phyloP scores from a whole-genome alignment of 2,329 filamentous ascomycete species.

The Penicillium psychrosexuale region DNA sequence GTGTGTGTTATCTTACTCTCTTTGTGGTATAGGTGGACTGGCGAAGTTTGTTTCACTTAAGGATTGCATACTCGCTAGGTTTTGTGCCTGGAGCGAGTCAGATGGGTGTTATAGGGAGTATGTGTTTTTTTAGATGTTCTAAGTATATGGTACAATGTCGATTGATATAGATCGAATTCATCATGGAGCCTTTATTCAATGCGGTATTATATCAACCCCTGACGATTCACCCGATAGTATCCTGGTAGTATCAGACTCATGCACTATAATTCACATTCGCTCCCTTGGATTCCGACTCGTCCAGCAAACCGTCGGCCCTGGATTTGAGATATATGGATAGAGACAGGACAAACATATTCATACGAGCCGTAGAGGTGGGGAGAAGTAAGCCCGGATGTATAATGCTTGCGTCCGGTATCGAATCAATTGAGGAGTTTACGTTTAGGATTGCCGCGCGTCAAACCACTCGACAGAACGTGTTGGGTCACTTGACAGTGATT shows the following conservation, averaged over 20 bases:
- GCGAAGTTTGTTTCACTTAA: neutral
- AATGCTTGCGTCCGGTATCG: neutral
- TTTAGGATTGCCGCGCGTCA: conserved; percentile 7
- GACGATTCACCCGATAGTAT: neutral
- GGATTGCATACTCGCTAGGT: neutral
- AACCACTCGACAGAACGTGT: neutral
- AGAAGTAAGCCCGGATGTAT: neutral
- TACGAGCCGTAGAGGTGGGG: neutral
- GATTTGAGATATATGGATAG: neutral
- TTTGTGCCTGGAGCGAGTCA: neutral
- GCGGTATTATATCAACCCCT: neutral
- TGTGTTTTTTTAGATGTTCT: neutral
- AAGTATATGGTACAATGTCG: neutral
- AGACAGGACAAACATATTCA: neutral
- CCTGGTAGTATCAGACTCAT: neutral
- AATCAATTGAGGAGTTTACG: neutral
- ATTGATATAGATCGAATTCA: neutral
- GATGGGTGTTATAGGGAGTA: no score
- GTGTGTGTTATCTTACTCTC: neutral
- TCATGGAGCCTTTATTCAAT: neutral
- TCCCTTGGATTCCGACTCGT: neutral
- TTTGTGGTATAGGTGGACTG: neutral
- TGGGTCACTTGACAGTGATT: neutral
- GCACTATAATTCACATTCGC: neutral
- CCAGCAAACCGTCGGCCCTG: neutral